phyloP scores from a whole-genome alignment of 495 filamentous ascomycete species.

The Aspergillus heteromorphus region DNA sequence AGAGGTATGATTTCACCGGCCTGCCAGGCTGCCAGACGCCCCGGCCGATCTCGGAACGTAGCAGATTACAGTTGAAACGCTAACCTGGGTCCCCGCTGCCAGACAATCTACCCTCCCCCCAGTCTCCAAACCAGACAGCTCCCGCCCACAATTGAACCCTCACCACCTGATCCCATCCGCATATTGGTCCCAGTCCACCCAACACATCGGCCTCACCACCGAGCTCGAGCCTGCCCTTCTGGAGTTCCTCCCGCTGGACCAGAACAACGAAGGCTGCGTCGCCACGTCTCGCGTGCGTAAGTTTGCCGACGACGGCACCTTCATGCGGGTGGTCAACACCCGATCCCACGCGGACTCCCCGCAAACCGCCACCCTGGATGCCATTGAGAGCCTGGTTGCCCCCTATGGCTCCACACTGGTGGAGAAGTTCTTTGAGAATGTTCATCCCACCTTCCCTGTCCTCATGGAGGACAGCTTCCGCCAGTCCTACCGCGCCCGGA shows the following conservation, averaged over 20 bases:
- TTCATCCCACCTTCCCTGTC: conserved; percentile 89
- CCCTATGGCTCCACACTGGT: conserved; percentile 77
- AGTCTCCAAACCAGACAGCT: conserved; percentile 22
- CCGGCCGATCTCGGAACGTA: conserved; percentile 21
- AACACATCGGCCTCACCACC: conserved; percentile 50
- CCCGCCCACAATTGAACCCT: conserved; percentile 18
- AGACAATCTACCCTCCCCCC: conserved; percentile 24
- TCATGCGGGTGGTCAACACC: conserved; percentile 55
- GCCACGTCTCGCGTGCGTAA: conserved; percentile 55
- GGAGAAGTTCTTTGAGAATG: conserved; percentile 79
- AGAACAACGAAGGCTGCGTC: conserved; percentile 36
- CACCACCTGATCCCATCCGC: conserved; percentile 31
- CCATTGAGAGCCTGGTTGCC: conserved; percentile 76
- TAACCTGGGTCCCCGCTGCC: conserved; percentile 12
- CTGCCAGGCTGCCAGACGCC: too few species aligned
- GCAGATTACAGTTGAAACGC: conserved; percentile 10
- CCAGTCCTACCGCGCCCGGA: conserved; percentile 75
- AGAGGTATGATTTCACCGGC: conserved; percentile 35
- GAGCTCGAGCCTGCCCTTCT: conserved; percentile 48
- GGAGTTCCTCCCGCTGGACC: conserved; percentile 39
- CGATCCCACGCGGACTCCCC: conserved; percentile 30
- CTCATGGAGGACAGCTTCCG: conserved; percentile 82
- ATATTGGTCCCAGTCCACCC: conserved; percentile 42
- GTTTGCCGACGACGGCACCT: conserved; percentile 77
- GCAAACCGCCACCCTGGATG: conserved; percentile 60